Percentiles rank a stretch among this genome's conserved stretches.
phyloP scores from a whole-genome alignment of 192 early-diverging fungal genomes.

The Rhizophagus sp. region DNA sequence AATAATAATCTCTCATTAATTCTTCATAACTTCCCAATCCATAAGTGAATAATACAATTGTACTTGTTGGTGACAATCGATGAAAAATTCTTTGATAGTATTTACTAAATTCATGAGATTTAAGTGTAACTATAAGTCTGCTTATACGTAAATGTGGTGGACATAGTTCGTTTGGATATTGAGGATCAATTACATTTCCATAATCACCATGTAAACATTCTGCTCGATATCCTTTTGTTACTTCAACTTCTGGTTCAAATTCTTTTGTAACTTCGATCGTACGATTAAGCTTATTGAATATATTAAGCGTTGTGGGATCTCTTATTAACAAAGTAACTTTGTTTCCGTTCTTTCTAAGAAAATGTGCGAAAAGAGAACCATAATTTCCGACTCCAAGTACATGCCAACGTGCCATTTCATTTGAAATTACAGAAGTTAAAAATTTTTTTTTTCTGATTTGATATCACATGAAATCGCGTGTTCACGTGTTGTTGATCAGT shows the following conservation, averaged over 20 bases:
- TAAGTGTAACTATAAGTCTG: not conserved
- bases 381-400: conserved; percentile 73
- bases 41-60: conserved; percentile 10
- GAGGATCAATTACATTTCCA: not conserved
- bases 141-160: not conserved
- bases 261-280: not conserved
- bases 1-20: conserved; percentile 7
- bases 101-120: conserved; percentile 3
- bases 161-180: not conserved
- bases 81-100: conserved; percentile 13
- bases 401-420: conserved; percentile 34
- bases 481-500: no score
- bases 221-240: conserved; percentile 1
- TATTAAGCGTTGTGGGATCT: not conserved
- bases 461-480: no score
- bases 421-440: not conserved
- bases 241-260: not conserved
- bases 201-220: conserved; percentile 1
- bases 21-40: conserved; percentile 24
- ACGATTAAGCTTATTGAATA: not conserved
- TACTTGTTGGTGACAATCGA: conserved; percentile 13
- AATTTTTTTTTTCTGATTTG: no score
- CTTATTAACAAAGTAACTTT: conserved; percentile 62
- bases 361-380: conserved; percentile 62
- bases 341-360: conserved; percentile 47